Evolutionary conservation across 371 early-diverging fungal genomes (phyloP).

Genomic region (Mucor saturninus): DNA sequence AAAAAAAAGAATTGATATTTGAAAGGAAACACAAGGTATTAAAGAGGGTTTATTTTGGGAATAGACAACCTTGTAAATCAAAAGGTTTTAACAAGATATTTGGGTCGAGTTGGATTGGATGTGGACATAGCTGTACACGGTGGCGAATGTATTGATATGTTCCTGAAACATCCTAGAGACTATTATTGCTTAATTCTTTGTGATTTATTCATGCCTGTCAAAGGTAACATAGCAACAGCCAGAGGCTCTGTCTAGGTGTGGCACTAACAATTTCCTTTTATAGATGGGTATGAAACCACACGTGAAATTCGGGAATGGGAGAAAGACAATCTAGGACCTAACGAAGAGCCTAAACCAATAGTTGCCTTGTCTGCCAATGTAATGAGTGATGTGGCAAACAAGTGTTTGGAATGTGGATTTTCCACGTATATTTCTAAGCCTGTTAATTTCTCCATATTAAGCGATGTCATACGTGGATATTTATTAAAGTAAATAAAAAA

Average conservation of each 20-base stretch:
- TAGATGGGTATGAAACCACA: conserved; percentile 69
- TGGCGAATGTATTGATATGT: conserved; percentile 56
- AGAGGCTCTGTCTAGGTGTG: background rate
- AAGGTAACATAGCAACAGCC: conserved; percentile 41
- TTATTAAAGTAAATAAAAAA: conserved; percentile 21
- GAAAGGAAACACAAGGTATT: background rate
- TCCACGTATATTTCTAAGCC: conserved; percentile 69
- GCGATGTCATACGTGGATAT: conserved; percentile 62
- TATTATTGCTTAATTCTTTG: conserved; percentile 62
- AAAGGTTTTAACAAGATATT: conserved; percentile 60
- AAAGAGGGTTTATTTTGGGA: background rate
- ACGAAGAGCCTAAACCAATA: conserved; percentile 55
- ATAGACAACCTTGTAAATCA: conserved; percentile 66
- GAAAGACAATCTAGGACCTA: conserved; percentile 34
- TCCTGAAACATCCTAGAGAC: conserved; percentile 44
- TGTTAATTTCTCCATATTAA: conserved; percentile 65
- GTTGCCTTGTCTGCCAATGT: conserved; percentile 71
- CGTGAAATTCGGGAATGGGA: conserved; percentile 65
- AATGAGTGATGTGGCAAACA: conserved; percentile 65
- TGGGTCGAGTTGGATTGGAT: conserved; percentile 54
- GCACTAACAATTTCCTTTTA: background rate
- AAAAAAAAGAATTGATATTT: conserved; percentile 1
- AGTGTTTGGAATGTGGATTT: conserved; percentile 60
- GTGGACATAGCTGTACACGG: conserved; percentile 64
- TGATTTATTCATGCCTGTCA: conserved; percentile 71